Percentiles rank a stretch among this genome's conserved stretches.
Conservation (phyloP, 345 rosid species). For the Salix exigua region DNA sequence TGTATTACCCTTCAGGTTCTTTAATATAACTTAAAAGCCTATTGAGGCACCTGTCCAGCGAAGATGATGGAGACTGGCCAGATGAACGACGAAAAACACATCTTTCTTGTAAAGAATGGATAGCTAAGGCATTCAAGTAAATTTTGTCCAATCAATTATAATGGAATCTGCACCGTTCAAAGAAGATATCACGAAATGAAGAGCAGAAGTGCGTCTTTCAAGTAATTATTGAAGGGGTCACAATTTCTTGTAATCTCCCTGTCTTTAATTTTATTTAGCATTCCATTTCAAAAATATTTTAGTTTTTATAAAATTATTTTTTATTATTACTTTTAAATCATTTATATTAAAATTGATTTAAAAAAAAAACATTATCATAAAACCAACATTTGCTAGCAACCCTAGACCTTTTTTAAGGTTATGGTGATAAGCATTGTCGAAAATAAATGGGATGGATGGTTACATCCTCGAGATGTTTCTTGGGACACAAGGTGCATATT, state of each 20-base stretch:
- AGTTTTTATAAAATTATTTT: no score
- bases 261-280: no score
- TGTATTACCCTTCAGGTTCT: no score
- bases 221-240: constrained; percentile 1
- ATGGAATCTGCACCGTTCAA: background rate
- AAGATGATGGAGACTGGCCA: background rate
- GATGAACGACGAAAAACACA: background rate
- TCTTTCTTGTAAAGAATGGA: background rate
- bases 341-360: no score
- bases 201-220: background rate
- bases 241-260: background rate
- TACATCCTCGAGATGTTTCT: background rate
- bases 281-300: no score
- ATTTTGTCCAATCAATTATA: no score
- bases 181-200: no score
- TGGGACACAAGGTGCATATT: constrained; percentile 12
- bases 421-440: constrained; percentile 11
- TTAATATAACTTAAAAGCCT: accelerated
- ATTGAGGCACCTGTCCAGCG: no score
- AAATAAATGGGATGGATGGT: constrained; percentile 1
- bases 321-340: no score
- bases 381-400: background rate
- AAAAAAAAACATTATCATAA: no score
- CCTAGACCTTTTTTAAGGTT: constrained; percentile 9
- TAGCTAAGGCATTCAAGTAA: background rate